Evolutionary conservation across 768 basidiomycete species (phyloP).

Genomic region (Suillus tomentosus): DNA sequence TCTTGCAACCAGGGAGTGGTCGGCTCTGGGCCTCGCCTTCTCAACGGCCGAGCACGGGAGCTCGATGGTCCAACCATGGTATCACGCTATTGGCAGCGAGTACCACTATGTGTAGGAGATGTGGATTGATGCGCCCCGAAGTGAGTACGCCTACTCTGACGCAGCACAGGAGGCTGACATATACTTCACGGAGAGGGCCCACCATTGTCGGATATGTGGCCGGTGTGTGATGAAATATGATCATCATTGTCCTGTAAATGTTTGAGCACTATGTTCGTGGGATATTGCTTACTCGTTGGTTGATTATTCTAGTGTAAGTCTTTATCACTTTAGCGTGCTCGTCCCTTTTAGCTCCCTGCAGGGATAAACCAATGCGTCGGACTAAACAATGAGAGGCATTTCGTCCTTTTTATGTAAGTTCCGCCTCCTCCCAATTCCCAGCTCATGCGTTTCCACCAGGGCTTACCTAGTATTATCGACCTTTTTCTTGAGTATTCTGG

Average conservation of each 20-base stretch:
- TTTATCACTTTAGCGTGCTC: not conserved
- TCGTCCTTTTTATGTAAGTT: conserved; percentile 88
- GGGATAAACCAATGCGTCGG: conserved; percentile 99
- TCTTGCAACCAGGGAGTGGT: conserved; percentile 39
- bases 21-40: conserved; percentile 58
- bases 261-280: conserved; percentile 10
- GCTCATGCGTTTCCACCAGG: conserved; percentile 42
- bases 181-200: conserved; percentile 64
- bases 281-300: conserved; percentile 5
- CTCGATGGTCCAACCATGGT: conserved; percentile 49
- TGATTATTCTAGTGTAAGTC: conserved; percentile 42
- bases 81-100: conserved; percentile 55
- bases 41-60: conserved; percentile 37
- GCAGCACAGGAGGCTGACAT: conserved; percentile 17
- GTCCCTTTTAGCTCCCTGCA: conserved; percentile 31
- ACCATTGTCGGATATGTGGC: conserved; percentile 92
- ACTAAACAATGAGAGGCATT: conserved; percentile 93
- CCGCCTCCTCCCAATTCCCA: not conserved
- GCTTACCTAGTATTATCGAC: conserved; percentile 77
- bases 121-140: conserved; percentile 73
- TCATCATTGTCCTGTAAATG: conserved; percentile 86
- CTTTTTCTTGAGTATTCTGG: conserved; percentile 59
- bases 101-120: conserved; percentile 66
- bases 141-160: conserved; percentile 42
- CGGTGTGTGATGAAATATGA: conserved; percentile 89